A percentile compares a stretch with the other conserved stretches of the same genome.
phyloP scores from a whole-genome alignment of 306 rosid species.

The Vigna reflexopilosa region DNA sequence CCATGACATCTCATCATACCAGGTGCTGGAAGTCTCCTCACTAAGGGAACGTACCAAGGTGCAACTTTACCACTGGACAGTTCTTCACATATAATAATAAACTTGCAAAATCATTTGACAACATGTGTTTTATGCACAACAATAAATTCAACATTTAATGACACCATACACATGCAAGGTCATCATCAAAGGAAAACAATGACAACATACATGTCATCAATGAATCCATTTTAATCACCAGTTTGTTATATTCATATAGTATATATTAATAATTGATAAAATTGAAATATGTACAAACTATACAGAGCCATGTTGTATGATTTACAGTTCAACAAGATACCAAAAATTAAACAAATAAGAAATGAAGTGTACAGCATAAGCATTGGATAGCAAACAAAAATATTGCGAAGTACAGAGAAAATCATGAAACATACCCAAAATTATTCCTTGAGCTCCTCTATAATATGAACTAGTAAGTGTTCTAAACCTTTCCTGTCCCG shows the following conservation, averaged over 20 bases:
- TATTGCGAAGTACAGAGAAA: conserved; percentile 3
- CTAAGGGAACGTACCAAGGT: no score
- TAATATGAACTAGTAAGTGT: conserved; percentile 88
- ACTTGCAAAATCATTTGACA: no score
- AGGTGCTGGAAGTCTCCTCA: background rate
- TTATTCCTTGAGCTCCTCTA: conserved; percentile 92
- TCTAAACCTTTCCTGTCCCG: conserved; percentile 93
- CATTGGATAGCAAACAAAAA: background rate
- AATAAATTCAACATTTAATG: no score
- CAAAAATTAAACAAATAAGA: conserved; percentile 18
- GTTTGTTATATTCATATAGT: background rate
- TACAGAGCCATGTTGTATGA: background rate
- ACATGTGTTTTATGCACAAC: no score
- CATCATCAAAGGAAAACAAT: no score
- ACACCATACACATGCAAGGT: no score
- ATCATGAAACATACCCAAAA: conserved; percentile 65
- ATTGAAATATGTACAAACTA: background rate
- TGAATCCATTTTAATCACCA: no score
- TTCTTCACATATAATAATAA: no score
- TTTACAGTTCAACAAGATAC: conserved; percentile 22
- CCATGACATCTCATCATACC: background rate
- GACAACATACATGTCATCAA: no score
- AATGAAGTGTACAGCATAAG: conserved; percentile 5
- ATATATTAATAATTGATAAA: background rate
- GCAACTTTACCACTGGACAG: no score